phyloP scores from a whole-genome alignment of 495 filamentous ascomycete species.

The Amniculicola lignicola region DNA sequence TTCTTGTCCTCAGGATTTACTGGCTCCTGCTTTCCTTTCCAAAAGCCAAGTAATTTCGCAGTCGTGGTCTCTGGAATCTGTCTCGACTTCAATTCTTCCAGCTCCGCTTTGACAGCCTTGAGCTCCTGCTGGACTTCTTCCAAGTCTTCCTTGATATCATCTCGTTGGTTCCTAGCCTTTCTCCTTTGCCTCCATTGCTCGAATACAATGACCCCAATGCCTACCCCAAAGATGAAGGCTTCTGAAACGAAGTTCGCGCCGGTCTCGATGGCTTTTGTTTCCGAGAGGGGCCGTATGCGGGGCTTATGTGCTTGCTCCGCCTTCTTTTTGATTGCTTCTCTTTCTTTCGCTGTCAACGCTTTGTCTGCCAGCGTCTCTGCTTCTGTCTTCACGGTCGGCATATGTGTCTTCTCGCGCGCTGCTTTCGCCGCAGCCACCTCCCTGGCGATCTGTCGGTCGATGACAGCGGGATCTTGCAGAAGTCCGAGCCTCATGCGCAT shows the following conservation, averaged over 20 bases:
- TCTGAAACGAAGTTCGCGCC: conserved; percentile 95
- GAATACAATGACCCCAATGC: conserved; percentile 71
- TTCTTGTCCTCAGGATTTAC: background rate
- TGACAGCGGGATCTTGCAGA: conserved; percentile 70
- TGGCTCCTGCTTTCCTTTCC: conserved; percentile 1
- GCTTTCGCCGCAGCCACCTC: conserved; percentile 49
- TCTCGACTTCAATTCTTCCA: conserved; percentile 21
- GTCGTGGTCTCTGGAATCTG: conserved; percentile 2
- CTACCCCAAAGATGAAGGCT: conserved; percentile 81
- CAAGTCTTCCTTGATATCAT: conserved; percentile 66
- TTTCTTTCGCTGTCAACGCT: conserved; percentile 41
- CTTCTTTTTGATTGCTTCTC: conserved; percentile 51
- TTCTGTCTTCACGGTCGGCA: conserved; percentile 77
- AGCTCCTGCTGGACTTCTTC: conserved; percentile 52
- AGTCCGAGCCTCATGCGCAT: conserved; percentile 87
- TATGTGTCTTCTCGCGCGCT: conserved; percentile 58
- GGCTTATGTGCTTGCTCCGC: conserved; percentile 40
- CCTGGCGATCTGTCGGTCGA: conserved; percentile 50
- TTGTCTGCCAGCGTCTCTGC: conserved; percentile 59
- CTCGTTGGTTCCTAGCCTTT: conserved; percentile 73
- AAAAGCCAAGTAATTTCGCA: conserved; percentile 15
- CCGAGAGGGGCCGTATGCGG: conserved; percentile 73
- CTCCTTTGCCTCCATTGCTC: conserved; percentile 71
- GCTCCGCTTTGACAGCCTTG: conserved; percentile 19
- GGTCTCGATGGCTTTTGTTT: conserved; percentile 90